A percentile compares a stretch with the other conserved stretches of the same genome.
Conservation (phyloP, 345 rosid genomes). For the Citrus hindsii region DNA sequence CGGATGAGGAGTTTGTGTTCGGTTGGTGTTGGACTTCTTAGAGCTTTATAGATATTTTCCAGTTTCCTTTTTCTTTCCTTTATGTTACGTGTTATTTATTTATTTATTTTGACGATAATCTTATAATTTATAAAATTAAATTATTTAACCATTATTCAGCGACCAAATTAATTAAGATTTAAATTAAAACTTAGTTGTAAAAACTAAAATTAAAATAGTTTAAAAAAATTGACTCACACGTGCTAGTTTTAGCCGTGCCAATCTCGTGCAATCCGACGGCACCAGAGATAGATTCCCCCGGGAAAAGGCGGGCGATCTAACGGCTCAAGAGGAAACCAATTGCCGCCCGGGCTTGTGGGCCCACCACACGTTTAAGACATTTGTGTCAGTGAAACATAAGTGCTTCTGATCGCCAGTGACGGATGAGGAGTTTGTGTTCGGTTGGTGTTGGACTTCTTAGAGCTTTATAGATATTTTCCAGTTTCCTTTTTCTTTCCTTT, state of each 20-base stretch:
- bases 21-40: background rate
- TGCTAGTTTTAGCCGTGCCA: background rate
- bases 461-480: background rate
- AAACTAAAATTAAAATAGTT: background rate
- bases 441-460: background rate
- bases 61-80: too few relatives aligned
- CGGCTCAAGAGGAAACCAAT: background rate
- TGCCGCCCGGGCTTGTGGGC: background rate
- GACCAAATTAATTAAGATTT: too few relatives aligned
- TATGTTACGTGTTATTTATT: too few relatives aligned
- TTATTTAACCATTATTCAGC: too few relatives aligned
- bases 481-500: too few relatives aligned
- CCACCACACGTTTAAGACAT: conserved; percentile 20
- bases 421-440: background rate
- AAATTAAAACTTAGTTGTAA: background rate
- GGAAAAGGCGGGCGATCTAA: background rate
- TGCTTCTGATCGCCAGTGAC: conserved; percentile 14
- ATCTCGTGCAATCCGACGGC: conserved; percentile 20
- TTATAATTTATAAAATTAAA: too few relatives aligned
- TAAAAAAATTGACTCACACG: background rate
- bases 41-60: background rate
- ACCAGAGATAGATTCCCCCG: background rate
- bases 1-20: background rate
- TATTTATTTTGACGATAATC: too few relatives aligned
- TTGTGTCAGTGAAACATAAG: conserved; percentile 1